A percentile compares a stretch with the other conserved stretches of the same genome.
phyloP scores from a whole-genome alignment of 1,284 basidiomycete genomes.

The Cryptococcus maquisensis region DNA sequence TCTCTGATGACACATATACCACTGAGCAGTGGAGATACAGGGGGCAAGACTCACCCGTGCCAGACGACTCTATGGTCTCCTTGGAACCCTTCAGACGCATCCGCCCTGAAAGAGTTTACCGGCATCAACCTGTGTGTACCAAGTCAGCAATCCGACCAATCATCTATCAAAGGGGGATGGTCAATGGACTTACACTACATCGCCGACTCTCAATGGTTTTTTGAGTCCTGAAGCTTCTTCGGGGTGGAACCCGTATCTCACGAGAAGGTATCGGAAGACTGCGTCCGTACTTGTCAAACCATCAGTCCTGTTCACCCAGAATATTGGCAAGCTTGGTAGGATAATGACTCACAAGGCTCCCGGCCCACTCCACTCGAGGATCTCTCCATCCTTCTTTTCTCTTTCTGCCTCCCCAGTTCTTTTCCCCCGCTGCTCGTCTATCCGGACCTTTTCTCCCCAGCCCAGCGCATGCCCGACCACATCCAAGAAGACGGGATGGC shows the following conservation, averaged over 20 bases:
- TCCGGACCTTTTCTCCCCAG: conserved; percentile 7
- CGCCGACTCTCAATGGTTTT: conserved; percentile 20
- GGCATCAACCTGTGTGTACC: conserved; percentile 18
- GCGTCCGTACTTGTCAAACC: conserved; percentile 13
- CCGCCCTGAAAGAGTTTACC: conserved; percentile 23
- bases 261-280: conserved; percentile 27
- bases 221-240: conserved; percentile 11
- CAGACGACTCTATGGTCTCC: conserved; percentile 24
- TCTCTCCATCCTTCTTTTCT: conserved; percentile 1
- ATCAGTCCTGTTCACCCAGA: neutral
- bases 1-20: neutral
- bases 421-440: neutral
- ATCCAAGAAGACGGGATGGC: conserved; percentile 34
- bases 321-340: neutral
- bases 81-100: conserved; percentile 24
- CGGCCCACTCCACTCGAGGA: conserved; percentile 29
- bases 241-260: conserved; percentile 26
- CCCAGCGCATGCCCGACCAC: conserved; percentile 22
- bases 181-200: conserved; percentile 19
- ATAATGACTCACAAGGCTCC: conserved; percentile 24
- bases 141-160: neutral
- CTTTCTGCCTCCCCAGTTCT: neutral
- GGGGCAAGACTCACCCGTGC: conserved; percentile 21
- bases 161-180: neutral
- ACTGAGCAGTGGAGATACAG: neutral